phyloP scores from a whole-genome alignment of 108 stramenopile species.

The Schizochytrium sp. region DNA sequence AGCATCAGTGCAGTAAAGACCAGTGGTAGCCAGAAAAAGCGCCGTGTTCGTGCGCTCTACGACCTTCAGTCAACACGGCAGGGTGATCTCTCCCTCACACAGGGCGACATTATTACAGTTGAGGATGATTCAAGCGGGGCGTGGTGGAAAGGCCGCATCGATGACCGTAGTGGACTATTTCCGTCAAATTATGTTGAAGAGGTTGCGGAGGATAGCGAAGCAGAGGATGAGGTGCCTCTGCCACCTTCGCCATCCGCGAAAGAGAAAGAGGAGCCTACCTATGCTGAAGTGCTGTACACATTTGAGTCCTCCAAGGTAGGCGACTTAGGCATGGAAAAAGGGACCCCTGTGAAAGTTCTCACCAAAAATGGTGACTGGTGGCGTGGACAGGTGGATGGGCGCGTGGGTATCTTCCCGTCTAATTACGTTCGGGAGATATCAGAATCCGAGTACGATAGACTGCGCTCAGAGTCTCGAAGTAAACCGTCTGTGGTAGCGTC shows the following conservation, averaged over 20 bases:
- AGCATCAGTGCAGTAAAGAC: background rate
- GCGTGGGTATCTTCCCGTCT: background rate
- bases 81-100: slow-evolving; percentile 6
- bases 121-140: background rate
- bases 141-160: slow-evolving; percentile 41
- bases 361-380: slow-evolving; percentile 8
- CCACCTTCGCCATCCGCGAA: too few species aligned
- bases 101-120: slow-evolving; percentile 18
- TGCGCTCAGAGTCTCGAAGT: too few species aligned
- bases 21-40: background rate
- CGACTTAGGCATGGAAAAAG: background rate
- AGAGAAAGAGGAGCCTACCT: too few species aligned
- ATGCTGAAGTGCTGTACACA: background rate
- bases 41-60: slow-evolving; percentile 4
- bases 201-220: background rate
- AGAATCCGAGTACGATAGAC: too few species aligned
- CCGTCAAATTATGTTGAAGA: slow-evolving; percentile 27
- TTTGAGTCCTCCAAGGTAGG: background rate
- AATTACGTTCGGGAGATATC: background rate
- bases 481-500: too few species aligned
- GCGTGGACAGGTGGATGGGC: background rate
- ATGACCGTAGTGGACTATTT: background rate
- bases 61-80: slow-evolving; percentile 10
- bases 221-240: too few species aligned
- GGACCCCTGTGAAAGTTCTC: background rate